A percentile compares a stretch with the other conserved stretches of the same genome.
Conservation (phyloP, 345 rosid genomes). For the Hibiscus mutabilis region DNA sequence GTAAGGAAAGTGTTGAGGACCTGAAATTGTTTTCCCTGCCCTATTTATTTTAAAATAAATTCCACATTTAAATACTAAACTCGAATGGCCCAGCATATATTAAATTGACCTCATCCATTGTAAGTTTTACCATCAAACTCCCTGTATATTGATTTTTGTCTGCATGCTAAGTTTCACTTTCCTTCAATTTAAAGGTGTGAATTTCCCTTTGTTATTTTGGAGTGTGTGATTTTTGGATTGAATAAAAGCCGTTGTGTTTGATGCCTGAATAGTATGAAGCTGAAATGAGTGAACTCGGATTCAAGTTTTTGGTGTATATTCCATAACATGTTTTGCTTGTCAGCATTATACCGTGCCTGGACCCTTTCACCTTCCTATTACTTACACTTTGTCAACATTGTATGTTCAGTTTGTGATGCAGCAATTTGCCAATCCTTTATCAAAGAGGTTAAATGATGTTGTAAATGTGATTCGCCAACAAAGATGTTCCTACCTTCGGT, state of each 20-base stretch:
- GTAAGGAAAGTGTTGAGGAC: background rate
- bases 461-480: constrained; percentile 83
- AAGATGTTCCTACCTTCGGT: constrained; percentile 94
- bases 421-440: constrained; percentile 66
- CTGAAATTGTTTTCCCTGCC: background rate
- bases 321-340: background rate
- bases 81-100: background rate
- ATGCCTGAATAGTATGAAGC: background rate
- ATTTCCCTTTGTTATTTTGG: too few relatives aligned
- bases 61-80: background rate
- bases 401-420: constrained; percentile 65
- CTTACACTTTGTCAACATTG: background rate
- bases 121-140: background rate
- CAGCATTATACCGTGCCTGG: background rate
- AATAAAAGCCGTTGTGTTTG: too few relatives aligned
- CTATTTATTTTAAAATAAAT: background rate
- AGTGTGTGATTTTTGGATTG: too few relatives aligned
- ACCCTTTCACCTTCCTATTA: background rate
- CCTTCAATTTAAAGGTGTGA: too few relatives aligned
- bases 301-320: background rate
- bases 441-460: constrained; percentile 77
- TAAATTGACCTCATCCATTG: background rate
- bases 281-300: background rate
- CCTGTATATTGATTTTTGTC: background rate
- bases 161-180: background rate